Base-by-base conservation (phyloP, 176 grass and related monocot species). In the Oryza glaberrima region DNA sequence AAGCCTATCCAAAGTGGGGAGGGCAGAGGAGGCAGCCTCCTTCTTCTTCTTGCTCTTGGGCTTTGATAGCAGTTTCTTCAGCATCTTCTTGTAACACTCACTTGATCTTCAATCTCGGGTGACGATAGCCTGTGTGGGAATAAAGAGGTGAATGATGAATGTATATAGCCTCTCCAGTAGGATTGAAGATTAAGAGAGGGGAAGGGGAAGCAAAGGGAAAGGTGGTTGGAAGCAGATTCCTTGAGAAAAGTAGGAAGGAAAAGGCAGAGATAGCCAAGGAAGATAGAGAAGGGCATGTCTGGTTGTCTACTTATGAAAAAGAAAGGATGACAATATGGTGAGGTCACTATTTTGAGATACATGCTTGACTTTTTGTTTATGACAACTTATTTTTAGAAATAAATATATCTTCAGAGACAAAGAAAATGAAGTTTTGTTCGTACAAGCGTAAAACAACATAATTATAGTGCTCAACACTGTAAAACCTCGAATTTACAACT, bases 21-120 rank as follows among this genome's bases (percentile, higher is more conserved):
- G 68, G 34, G 85, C n/a, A 81, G 85, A 91, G 38, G 81, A 77
- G 40, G 88, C 80, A 79, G 48, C 69, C n/a, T 83, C 88, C 84
- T 90, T 45, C 75, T 89, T 89, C 82, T 86, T 90, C 85, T 88
- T 88, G 77, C 86, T 85, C 72, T 85, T 91, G 4, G 85, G 52
- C 67, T 85, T 91, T 4, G 86, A 56, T 1, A 91, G 15, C 54
- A 91, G 19, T 77, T 81, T 86, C 86, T 91, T 91, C 45, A 88
- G 47, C 86, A 88, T 91, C 77, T 88, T 88, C 45, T 51, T 34
- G 35, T 60, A 16, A 63, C 28, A 12, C n/a, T 22, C 10, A 36
- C 77, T 14, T 71, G 70, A 80, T 83, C 43, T 22, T 84, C 32
- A 44, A 43, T 15, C 70, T 51, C 3, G 36, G 36, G n/a, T 52